phyloP scores from a whole-genome alignment of 495 filamentous ascomycete genomes.

The Neurospora intermedia region DNA sequence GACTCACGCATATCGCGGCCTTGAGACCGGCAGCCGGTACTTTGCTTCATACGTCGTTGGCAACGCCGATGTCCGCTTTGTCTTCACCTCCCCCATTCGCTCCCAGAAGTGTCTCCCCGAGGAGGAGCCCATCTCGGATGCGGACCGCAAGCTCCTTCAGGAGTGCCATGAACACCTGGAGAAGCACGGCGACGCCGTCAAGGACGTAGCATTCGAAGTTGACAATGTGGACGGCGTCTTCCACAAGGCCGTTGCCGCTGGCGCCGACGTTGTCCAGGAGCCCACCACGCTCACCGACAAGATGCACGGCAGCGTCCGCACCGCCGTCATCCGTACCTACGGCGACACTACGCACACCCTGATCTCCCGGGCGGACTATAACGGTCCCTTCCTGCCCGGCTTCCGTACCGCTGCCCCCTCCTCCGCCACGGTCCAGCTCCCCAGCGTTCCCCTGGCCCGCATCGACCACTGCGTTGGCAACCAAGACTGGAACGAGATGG shows the following conservation, averaged over 20 bases:
- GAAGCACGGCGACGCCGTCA: slow-evolving; percentile 80
- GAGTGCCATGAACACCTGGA: slow-evolving; percentile 70
- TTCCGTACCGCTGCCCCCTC: slow-evolving; percentile 43
- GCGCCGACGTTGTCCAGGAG: slow-evolving; percentile 51
- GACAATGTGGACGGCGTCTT: slow-evolving; percentile 73
- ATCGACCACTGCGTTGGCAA: slow-evolving; percentile 95
- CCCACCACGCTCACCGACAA: slow-evolving; percentile 42
- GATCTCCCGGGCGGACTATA: slow-evolving; percentile 55
- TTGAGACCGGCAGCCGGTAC: slow-evolving; percentile 72
- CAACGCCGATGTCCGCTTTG: slow-evolving; percentile 70
- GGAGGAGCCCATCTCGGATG: slow-evolving; percentile 38
- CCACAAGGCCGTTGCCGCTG: slow-evolving; percentile 53
- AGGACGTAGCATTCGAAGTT: slow-evolving; percentile 86
- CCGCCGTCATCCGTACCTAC: slow-evolving; percentile 75
- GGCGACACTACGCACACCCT: slow-evolving; percentile 88
- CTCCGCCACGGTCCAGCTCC: slow-evolving; percentile 28
- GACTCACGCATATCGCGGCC: slow-evolving; percentile 68
- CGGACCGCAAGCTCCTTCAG: slow-evolving; percentile 46
- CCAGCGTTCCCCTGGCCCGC: slow-evolving; percentile 50
- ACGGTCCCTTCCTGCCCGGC: slow-evolving; percentile 69
- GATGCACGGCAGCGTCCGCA: slow-evolving; percentile 46
- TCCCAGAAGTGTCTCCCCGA: slow-evolving; percentile 40
- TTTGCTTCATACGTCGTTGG: slow-evolving; percentile 71
- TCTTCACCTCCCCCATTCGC: slow-evolving; percentile 72
- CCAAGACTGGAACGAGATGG: slow-evolving; percentile 85